Base-by-base conservation (phyloP, 2,329 filamentous ascomycete species). In the Claviceps humidiphila region DNA sequence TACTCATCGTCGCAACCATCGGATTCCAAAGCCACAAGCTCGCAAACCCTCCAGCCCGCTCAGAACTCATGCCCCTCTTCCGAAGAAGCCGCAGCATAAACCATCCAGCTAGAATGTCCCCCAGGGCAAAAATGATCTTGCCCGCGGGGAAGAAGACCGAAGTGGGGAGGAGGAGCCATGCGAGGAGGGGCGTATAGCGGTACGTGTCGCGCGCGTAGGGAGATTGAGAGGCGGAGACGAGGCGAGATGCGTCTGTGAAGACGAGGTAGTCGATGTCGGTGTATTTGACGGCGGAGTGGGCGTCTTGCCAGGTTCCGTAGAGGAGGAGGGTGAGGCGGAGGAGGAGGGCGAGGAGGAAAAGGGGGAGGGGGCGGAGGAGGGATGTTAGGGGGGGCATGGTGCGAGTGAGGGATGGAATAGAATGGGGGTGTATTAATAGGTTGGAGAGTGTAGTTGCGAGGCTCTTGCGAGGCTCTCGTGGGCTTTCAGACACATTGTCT, bases 221-320 rank as follows among this genome's bases (percentile, higher is more conserved):
- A 0, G 87, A 87, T 47, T 72, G 70, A 3, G 79, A 79, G n/a
- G 69, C 72, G 3, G 82, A 71, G 44, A 88, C 69, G 68, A 86
- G 91, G 58, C 87, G 85, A 2, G 93, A 81, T 26, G 93, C 93
- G 67, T 97, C 91, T 48, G 93, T 97, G 74, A 98, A 98, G 66
- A 98, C 93, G 58, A 89, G 82, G 70, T 98, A 98, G 75, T 98
- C 93, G 61, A 98, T 96, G 70, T 98, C 93, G 50, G 93, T 98
- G 74, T 97, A 98, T 71, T 97, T 97, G 64, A 98, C 72, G 14
- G 91, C 84, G 7, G 89, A 94, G 70, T 90, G 77, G 55, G 88
- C 84, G 70, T 98, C 93, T 72, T 98, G 93, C 75, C 87, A 90
- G 55, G 89, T 79, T 54, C 93, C 91, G 67, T 97, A 97, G 61